Evolutionary conservation across 139 green algal species (phyloP).

Genomic region (Zygnema circumcarinatum): DNA sequence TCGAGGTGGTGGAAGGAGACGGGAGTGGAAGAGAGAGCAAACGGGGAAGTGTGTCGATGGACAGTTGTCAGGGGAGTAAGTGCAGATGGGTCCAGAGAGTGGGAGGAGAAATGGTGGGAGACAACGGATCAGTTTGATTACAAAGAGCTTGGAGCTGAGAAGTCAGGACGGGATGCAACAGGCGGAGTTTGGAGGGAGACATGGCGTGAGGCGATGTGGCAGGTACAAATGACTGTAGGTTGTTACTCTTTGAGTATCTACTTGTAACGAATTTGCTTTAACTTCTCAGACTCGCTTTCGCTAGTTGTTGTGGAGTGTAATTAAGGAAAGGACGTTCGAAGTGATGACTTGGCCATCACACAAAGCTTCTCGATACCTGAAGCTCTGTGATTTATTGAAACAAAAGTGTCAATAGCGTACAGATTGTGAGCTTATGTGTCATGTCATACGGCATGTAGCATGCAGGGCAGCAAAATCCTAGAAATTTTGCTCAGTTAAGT

Average conservation of each 20-base stretch:
- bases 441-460: too few species aligned
- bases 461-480: too few species aligned
- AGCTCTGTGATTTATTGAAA: too few species aligned
- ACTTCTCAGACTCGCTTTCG: background rate
- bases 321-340: background rate
- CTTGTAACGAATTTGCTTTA: background rate
- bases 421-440: too few species aligned
- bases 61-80: constrained; percentile 47
- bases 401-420: too few species aligned
- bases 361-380: too few species aligned
- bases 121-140: constrained; percentile 47
- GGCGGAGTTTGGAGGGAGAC: constrained; percentile 52
- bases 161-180: constrained; percentile 45
- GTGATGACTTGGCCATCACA: background rate
- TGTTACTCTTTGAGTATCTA: background rate
- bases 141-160: constrained; percentile 58
- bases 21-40: constrained; percentile 37
- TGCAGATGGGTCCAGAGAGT: constrained; percentile 51
- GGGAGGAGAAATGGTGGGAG: constrained; percentile 64
- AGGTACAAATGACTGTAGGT: constrained; percentile 2
- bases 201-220: constrained; percentile 57
- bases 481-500: too few species aligned
- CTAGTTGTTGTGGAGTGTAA: background rate
- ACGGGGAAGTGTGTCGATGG: constrained; percentile 51
- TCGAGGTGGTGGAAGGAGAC: constrained; percentile 56